Evolutionary conservation across 2,329 filamentous ascomycete species (phyloP).

Genomic region (Epicoccum nigrum): DNA sequence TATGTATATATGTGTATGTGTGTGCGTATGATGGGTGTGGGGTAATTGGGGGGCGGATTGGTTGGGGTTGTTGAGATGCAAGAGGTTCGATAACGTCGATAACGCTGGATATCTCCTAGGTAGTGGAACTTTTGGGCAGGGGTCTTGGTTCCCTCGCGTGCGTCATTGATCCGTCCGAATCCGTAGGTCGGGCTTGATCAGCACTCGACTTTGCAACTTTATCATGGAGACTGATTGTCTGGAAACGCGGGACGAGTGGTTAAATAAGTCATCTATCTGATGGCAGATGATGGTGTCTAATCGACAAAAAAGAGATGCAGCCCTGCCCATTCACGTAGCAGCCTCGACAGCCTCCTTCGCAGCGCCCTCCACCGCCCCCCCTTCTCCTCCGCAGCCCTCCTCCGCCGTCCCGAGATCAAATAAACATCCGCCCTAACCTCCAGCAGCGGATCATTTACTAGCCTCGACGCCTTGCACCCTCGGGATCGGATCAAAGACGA

Average conservation of each 20-base stretch:
- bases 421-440: slow-evolving; percentile 63
- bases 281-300: too few species aligned
- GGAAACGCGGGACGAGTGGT: too few species aligned
- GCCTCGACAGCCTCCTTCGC: slow-evolving; percentile 1
- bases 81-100: slow-evolving; percentile 19
- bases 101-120: slow-evolving; percentile 32
- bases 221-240: too few species aligned
- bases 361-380: slow-evolving; percentile 10
- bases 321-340: neutral
- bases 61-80: slow-evolving; percentile 32
- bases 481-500: slow-evolving; percentile 66
- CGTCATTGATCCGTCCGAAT: slow-evolving; percentile 5
- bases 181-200: too few species aligned
- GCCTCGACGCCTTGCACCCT: slow-evolving; percentile 60
- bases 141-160: slow-evolving; percentile 1
- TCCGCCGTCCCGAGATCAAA: slow-evolving; percentile 60
- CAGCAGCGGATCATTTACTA: slow-evolving; percentile 61
- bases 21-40: too few species aligned
- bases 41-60: slow-evolving; percentile 1
- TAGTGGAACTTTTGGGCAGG: slow-evolving; percentile 7
- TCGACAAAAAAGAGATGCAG: neutral
- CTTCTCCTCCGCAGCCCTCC: slow-evolving; percentile 51
- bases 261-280: neutral
- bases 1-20: too few species aligned
- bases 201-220: too few species aligned